Conservation (phyloP, 164 flowering plant species). For the Aristolochia californica region DNA sequence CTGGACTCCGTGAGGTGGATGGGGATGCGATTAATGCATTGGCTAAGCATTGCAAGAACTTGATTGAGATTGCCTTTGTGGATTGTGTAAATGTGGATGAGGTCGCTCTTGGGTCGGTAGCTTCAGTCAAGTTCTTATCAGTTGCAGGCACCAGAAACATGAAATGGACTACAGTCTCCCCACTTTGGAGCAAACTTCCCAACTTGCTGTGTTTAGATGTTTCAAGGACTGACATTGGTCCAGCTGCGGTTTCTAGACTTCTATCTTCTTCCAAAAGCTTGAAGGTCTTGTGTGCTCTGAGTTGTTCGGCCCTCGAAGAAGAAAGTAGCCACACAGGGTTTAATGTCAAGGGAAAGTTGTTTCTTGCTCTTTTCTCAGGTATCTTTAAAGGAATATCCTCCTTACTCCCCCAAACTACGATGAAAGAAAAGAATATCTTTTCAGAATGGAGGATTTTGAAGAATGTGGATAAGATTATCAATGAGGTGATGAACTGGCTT, state of each 20-base stretch:
- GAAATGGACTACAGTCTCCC: constrained; percentile 55
- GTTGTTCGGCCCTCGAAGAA: constrained; percentile 65
- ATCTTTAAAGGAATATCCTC: constrained; percentile 58
- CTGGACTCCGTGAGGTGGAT: constrained; percentile 72
- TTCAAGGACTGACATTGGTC: constrained; percentile 70
- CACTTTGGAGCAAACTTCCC: constrained; percentile 63
- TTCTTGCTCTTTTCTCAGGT: constrained; percentile 55
- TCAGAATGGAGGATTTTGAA: constrained; percentile 53
- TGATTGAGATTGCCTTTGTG: constrained; percentile 72
- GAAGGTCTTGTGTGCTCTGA: constrained; percentile 75
- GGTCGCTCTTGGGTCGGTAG: constrained; percentile 49
- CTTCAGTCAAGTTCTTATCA: constrained; percentile 63
- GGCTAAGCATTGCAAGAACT: constrained; percentile 55
- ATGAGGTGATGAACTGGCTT: constrained; percentile 75
- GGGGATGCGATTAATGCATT: constrained; percentile 69
- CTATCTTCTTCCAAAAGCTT: constrained; percentile 51
- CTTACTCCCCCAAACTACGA: constrained; percentile 43
- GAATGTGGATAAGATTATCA: constrained; percentile 32
- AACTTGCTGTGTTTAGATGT: constrained; percentile 74
- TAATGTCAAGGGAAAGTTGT: constrained; percentile 48
- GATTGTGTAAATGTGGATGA: constrained; percentile 72
- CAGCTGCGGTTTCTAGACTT: constrained; percentile 45
- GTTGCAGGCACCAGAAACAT: constrained; percentile 74
- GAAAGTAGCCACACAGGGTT: constrained; percentile 31
- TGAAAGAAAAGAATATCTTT: constrained; percentile 40